Base-by-base conservation (phyloP, 148 eudicot species). In the Selenicereus undatus region DNA sequence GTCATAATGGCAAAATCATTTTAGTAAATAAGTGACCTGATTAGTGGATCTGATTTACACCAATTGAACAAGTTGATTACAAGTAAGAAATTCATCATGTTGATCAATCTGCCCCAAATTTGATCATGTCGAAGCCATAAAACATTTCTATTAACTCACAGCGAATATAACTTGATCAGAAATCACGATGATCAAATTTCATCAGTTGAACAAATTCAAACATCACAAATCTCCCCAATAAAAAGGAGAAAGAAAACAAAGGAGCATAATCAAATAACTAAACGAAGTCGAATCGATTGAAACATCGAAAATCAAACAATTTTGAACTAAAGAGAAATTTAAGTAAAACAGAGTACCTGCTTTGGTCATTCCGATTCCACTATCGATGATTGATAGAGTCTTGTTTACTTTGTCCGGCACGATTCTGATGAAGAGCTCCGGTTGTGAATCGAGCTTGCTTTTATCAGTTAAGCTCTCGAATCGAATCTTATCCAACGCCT, bases 331-430 rank as follows among this genome's bases (percentile, higher is more conserved):
- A 64, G 27, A 56, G 22, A 17, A 3, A 2, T 35, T 60, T 14
- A 77, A 2, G 68, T 14, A 26, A 50, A 79, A 30, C 22, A 54
- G 30, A 12, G 22, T 84, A 93, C 94, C 96, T 87, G 98, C 93
- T 92, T 94, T 94, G 39, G 98, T 94, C 98, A 94, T 92, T 21
- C 98, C 98, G 36, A 92, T 24, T 35, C 94, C 98, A 64, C 94
- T 91, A 72, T 94, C 98, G 17, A 94, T 94, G 64, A 92, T 91
- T 0, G 98, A 86, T 18, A 94, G 88, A 11, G 98, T 92, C 76
- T 91, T 94, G 85, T 91, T 92, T 16, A 70, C 84, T 86, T 94
- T 94, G 64, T 94, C 96, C 14, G 98, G 94, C 36, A 94, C 94
- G 22, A 94, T 68, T 51, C 98, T 85, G 60, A 94, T 94, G 87